Conservation (phyloP, 1,139 yeast genomes). For the Protomyces lactucae-debilis region DNA sequence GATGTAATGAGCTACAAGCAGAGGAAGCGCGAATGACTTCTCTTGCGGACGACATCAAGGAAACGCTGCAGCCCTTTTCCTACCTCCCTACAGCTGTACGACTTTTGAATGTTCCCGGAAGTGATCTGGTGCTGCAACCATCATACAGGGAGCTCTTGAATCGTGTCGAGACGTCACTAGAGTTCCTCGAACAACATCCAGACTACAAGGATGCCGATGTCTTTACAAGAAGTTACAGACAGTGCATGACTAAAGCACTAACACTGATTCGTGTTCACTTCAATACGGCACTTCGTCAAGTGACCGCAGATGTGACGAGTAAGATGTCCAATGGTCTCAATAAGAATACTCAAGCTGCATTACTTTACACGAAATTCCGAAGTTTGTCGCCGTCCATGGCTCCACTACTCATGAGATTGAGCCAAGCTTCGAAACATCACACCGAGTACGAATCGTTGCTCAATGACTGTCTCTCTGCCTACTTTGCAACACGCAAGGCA, state of each 20-base stretch:
- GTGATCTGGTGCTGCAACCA: slow-evolving; percentile 55
- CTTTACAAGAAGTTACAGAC: slow-evolving; percentile 69
- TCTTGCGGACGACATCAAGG: slow-evolving; percentile 50
- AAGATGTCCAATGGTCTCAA: slow-evolving; percentile 38
- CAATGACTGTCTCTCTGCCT: slow-evolving; percentile 59
- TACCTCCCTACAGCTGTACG: slow-evolving; percentile 65
- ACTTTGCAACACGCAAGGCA: slow-evolving; percentile 53
- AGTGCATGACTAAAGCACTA: slow-evolving; percentile 77
- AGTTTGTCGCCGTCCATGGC: slow-evolving; percentile 46
- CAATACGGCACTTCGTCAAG: slow-evolving; percentile 49
- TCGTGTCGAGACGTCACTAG: slow-evolving; percentile 58
- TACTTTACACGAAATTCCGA: slow-evolving; percentile 59
- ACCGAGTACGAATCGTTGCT: slow-evolving; percentile 63
- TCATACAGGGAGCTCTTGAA: slow-evolving; percentile 52
- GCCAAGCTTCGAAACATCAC: slow-evolving; percentile 47
- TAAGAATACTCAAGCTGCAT: slow-evolving; percentile 48
- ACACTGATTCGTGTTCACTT: slow-evolving; percentile 69
- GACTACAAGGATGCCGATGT: slow-evolving; percentile 65
- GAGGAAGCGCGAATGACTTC: slow-evolving; percentile 48
- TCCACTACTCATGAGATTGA: slow-evolving; percentile 50
- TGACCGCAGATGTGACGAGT: slow-evolving; percentile 46
- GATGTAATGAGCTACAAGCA: slow-evolving; percentile 52
- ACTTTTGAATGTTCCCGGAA: slow-evolving; percentile 64
- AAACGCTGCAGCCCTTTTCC: slow-evolving; percentile 59
- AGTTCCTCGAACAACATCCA: slow-evolving; percentile 45